These are phyloP conservation scores for Phytophthora pini DNA, from an alignment of 352 stramenopile genomes.

Conservation along the genomic window DNA sequence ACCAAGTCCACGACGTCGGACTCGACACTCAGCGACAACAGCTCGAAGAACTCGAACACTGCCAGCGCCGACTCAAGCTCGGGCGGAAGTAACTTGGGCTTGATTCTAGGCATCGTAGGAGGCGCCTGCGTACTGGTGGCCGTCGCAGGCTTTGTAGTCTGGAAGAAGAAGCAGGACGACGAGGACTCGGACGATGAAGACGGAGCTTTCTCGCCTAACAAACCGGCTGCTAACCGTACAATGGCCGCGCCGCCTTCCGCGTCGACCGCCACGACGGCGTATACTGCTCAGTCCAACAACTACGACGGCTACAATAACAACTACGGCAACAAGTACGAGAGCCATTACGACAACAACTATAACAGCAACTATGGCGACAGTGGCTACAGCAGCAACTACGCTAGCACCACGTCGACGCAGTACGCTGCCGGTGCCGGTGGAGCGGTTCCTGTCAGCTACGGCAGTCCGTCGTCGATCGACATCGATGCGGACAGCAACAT, in stretches of 20 bases:
- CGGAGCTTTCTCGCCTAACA: slow-evolving; percentile 36
- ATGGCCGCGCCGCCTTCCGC: slow-evolving; percentile 28
- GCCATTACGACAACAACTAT: slow-evolving; percentile 30
- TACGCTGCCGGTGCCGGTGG: slow-evolving; percentile 27
- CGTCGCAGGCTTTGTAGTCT: slow-evolving; percentile 64
- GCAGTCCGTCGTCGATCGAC: slow-evolving; percentile 57
- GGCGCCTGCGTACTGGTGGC: slow-evolving; percentile 50
- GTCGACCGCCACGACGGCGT: slow-evolving; percentile 33
- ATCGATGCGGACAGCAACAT: slow-evolving; percentile 31
- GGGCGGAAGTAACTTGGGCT: slow-evolving; percentile 41
- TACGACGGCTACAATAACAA: slow-evolving; percentile 17
- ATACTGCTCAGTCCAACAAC: slow-evolving; percentile 32
- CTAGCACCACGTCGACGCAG: slow-evolving; percentile 23
- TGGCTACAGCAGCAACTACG: slow-evolving; percentile 24
- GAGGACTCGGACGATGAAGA: slow-evolving; percentile 72
- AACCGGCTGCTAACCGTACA: slow-evolving; percentile 15
- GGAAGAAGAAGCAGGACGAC: slow-evolving; percentile 62
- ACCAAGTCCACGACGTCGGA: slow-evolving; percentile 39
- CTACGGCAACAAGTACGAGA: slow-evolving; percentile 18
- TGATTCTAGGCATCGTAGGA: slow-evolving; percentile 62
- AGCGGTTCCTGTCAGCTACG: slow-evolving; percentile 45
- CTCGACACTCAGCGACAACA: slow-evolving; percentile 25
- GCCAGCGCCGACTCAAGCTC: slow-evolving; percentile 31
- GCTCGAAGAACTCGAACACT: slow-evolving; percentile 40
- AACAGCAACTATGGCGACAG: slow-evolving; percentile 20